Conservation (phyloP, 768 basidiomycete genomes). For the Kwoniella heveanensis region DNA sequence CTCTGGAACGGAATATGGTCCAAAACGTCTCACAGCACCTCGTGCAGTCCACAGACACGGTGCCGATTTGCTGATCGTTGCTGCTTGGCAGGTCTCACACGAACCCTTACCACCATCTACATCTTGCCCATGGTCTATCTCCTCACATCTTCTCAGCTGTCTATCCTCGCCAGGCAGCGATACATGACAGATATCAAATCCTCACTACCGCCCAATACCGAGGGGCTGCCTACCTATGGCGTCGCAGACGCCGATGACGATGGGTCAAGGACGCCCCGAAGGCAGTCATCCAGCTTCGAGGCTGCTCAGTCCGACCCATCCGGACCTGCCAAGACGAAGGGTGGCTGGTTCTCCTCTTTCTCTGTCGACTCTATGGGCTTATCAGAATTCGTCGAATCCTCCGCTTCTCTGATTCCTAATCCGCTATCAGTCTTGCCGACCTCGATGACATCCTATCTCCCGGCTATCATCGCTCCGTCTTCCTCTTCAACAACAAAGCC, state of each 20-base stretch:
- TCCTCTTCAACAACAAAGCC: conserved; percentile 37
- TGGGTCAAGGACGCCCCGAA: conserved; percentile 4
- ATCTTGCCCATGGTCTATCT: conserved; percentile 80
- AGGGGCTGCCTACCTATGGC: not conserved
- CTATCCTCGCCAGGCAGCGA: conserved; percentile 72
- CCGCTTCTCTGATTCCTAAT: conserved; percentile 27
- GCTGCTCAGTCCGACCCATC: not conserved
- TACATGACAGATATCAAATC: conserved; percentile 68
- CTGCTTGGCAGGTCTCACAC: conserved; percentile 87
- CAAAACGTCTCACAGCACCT: too few species aligned
- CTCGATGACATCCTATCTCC: conserved; percentile 21
- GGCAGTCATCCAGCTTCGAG: not conserved
- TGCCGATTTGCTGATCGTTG: too few species aligned
- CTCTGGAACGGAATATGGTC: too few species aligned
- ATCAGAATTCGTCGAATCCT: conserved; percentile 29
- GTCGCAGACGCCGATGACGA: not conserved
- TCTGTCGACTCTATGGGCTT: conserved; percentile 36
- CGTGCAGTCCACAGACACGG: too few species aligned
- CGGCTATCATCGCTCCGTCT: conserved; percentile 8
- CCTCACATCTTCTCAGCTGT: conserved; percentile 83
- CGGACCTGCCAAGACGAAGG: not conserved
- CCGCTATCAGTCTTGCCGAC: conserved; percentile 29
- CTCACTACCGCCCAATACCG: conserved; percentile 55
- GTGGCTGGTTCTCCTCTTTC: conserved; percentile 27
- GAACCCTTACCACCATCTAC: conserved; percentile 83